Evolutionary conservation across 345 rosid genomes (phyloP), one percentile per base, ranked within the genome.

Genomic region (Murraya paniculata): DNA sequence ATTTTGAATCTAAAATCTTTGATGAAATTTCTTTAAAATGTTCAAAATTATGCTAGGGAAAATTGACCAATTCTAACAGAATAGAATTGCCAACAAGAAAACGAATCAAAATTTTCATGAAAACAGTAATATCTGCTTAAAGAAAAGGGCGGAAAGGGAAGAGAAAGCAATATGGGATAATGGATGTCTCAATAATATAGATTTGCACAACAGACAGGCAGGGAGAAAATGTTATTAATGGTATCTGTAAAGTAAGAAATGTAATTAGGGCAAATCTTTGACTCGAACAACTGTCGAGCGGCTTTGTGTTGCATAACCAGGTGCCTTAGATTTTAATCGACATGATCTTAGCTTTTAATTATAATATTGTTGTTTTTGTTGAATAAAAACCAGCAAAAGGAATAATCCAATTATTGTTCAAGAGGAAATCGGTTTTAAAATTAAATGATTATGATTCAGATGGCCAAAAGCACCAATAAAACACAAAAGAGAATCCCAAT

Each of bases 251-350:
- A 78, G 72, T 64, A 53, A 39, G 24, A 71, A 53, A 71, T 41
- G 28, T 21, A 30, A 48, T 60, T 33, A 61, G 72, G 16, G 53
- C 62, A 78, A 78, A 78, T 71, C 76, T 71, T 78, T 71, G 71
- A 78, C 69, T 50, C 4, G 35, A 61, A 33, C 55, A 61, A 74
- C 2, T 38, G 50, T 45, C 18, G 13, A 3, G 16, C 0, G 38
- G 35, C 36, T 33, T 8, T 73, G 45, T 10, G 39, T 6, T 73
- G 31, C 2, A 41, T 18, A 33, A 50, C 7, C 39, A 45, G 27
- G 41, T 27, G 56, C 57, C 39, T n/a, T 74, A 39, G 27, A 25
- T 38, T n/a, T 59, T 30, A 22, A 56, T 73, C 16, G 25, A 9
- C 18, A 61, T 62, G 28, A 45, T 45, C 30, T 59, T 8, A 62